Base-by-base conservation (phyloP, 2,329 filamentous ascomycete genomes). In the Ophiognomonia clavigignenti-juglandacearum region DNA sequence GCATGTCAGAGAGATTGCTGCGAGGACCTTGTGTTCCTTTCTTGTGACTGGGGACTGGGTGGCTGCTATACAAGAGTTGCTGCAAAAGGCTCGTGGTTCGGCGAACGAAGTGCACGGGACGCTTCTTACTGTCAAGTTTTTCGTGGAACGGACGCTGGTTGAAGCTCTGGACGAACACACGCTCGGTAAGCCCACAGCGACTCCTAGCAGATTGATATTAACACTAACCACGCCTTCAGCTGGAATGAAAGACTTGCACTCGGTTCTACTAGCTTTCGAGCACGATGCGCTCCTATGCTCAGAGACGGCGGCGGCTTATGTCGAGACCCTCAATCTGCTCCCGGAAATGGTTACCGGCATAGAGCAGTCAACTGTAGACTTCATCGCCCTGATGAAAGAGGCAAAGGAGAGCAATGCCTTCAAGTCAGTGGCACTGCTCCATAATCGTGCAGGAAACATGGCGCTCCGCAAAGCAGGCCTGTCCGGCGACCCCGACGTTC, bases 1-100 rank as follows among this genome's bases (percentile, higher is more conserved):
- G 88, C 86, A 90, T 59, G 80, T 93, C 6, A 75, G 88, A 41
- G 87, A 92, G 57, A 88, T 91, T 61, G 86, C 88, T 1, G 86
- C 88, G 0, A 75, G 85, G 14, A 88, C 87, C 0, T 70, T 88
- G 11, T 82, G 80, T 58, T 82, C 80, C 0, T 80, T 85, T 51
- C 64, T 83, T 19, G 61, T 82, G 2, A 69, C 73, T 16, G 63
- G 71, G 4, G 63, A 69, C 20, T 82, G 78, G 76, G 59, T 75
- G 1, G 56, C 56, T 9, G 60, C 61, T 1, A 59, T 80, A 4
- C 60, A 59, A 22, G 49, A 53, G 13, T 58, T 76, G 2, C 60
- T 76, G 9, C 53, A 51, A 4, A 54, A 61, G 6, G 57, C 62
- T 2, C 53, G 51, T 0, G 57, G 60, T 7, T 64, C 65, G 2